Percentiles rank a stretch among this genome's conserved stretches.
These are phyloP conservation scores for Aspergillus quadrilineatus DNA, from an alignment of 2,329 filamentous ascomycete species.

Conservation along the genomic window DNA sequence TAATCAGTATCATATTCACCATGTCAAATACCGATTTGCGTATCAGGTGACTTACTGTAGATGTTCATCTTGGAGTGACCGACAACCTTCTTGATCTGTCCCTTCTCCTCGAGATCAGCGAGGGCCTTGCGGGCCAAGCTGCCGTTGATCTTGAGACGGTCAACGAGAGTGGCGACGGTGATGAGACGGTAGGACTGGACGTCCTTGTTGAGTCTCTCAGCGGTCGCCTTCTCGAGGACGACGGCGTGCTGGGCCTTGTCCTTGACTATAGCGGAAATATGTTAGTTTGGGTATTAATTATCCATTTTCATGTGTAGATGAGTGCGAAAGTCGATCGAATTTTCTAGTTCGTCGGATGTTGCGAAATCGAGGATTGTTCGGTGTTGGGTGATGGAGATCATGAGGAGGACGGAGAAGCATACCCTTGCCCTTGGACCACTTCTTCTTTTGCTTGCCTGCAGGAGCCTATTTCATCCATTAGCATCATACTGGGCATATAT, in stretches of 20 bases:
- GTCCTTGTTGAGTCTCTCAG: constrained; percentile 99
- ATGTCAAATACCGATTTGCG: neutral
- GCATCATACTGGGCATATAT: neutral
- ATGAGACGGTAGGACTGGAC: constrained; percentile 99
- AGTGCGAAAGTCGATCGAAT: neutral
- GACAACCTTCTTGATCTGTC: constrained; percentile 96
- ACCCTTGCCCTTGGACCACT: constrained; percentile 60
- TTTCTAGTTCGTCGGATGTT: neutral
- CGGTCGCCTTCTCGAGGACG: constrained; percentile 95
- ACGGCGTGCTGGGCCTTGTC: constrained; percentile 99
- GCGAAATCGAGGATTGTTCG: constrained; percentile 15
- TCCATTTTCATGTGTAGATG: neutral
- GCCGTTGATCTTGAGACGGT: constrained; percentile 99
- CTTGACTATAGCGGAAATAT: constrained; percentile 68
- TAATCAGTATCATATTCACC: constrained; percentile 8
- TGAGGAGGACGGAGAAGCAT: constrained; percentile 30
- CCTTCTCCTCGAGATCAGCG: constrained; percentile 93
- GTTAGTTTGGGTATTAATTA: constrained; percentile 8
- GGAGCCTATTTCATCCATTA: constrained; percentile 40
- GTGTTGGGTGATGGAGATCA: constrained; percentile 7
- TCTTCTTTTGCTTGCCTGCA: constrained; percentile 57
- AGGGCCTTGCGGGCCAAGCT: constrained; percentile 89
- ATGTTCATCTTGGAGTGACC: constrained; percentile 97
- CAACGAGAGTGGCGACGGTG: constrained; percentile 97
- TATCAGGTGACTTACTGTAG: constrained; percentile 70